Evolutionary conservation across 2,329 filamentous ascomycete genomes (phyloP).

Genomic region (Trichophyton simii): DNA sequence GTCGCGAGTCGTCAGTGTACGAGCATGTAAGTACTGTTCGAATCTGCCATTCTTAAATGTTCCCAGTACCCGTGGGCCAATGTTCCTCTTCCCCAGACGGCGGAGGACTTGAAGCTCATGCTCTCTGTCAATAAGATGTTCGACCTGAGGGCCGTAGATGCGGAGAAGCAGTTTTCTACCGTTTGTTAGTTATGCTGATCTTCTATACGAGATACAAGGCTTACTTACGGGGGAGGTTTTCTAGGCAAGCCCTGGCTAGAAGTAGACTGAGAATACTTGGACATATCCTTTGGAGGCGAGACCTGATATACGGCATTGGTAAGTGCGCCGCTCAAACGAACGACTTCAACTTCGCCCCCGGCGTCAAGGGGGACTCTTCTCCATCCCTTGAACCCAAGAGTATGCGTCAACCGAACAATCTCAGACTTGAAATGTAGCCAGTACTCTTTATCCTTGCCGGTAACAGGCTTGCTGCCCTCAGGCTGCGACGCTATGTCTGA

Average conservation of each 20-base stretch:
- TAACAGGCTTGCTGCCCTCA: slow-evolving; percentile 33
- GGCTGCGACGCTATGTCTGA: slow-evolving; percentile 18
- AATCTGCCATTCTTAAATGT: slow-evolving; percentile 93
- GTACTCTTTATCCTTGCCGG: slow-evolving; percentile 56
- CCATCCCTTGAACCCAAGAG: slow-evolving; percentile 83
- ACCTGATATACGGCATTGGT: slow-evolving; percentile 97
- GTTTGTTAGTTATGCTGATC: neutral
- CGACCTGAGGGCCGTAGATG: slow-evolving; percentile 88
- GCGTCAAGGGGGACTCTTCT: slow-evolving; percentile 53
- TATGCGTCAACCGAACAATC: slow-evolving; percentile 79
- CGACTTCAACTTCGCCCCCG: slow-evolving; percentile 33
- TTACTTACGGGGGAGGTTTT: slow-evolving; percentile 42
- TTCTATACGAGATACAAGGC: neutral
- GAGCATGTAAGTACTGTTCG: slow-evolving; percentile 83
- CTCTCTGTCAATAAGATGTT: slow-evolving; percentile 88
- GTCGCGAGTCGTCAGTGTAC: slow-evolving; percentile 62
- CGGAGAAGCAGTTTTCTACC: slow-evolving; percentile 66
- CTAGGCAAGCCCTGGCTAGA: slow-evolving; percentile 28
- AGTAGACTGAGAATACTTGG: slow-evolving; percentile 28
- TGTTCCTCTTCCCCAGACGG: slow-evolving; percentile 78
- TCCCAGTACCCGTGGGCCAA: slow-evolving; percentile 79
- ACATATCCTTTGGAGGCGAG: slow-evolving; percentile 57
- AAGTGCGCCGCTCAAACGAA: slow-evolving; percentile 63
- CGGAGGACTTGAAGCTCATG: slow-evolving; percentile 76
- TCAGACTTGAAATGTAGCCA: slow-evolving; percentile 88